A percentile compares a stretch with the other conserved stretches of the same genome.
Evolutionary conservation across 805 yeast species (phyloP).

Genomic region (Tetrapisispora nanseiensis): DNA sequence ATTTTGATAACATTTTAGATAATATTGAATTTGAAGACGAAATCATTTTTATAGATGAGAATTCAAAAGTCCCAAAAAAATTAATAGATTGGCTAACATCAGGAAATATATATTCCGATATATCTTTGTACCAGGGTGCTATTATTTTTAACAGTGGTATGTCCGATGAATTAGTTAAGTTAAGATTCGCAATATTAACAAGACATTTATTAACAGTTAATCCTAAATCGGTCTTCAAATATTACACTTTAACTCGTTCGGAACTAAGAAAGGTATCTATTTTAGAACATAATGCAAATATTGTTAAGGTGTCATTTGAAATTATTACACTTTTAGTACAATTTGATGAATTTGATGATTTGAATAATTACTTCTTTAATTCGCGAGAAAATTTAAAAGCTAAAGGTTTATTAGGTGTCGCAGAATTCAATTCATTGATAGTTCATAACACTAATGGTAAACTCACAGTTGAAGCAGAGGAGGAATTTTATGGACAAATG

Average conservation of each 20-base stretch:
- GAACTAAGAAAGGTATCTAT: constrained; percentile 28
- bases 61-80: constrained; percentile 31
- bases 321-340: constrained; percentile 24
- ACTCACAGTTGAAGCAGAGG: constrained; percentile 2
- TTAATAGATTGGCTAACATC: constrained; percentile 28
- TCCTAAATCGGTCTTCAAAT: constrained; percentile 27
- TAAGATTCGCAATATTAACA: constrained; percentile 28
- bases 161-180: constrained; percentile 30
- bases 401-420: constrained; percentile 14
- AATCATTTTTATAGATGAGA: constrained; percentile 25
- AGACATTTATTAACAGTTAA: constrained; percentile 25
- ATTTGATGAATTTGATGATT: constrained; percentile 23
- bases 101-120: constrained; percentile 23
- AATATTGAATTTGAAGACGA: constrained; percentile 31
- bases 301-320: constrained; percentile 29
- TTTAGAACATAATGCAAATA: constrained; percentile 23
- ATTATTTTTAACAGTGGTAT: constrained; percentile 25
- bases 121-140: constrained; percentile 30
- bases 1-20: constrained; percentile 27
- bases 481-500: background rate
- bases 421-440: constrained; percentile 3
- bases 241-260: constrained; percentile 25
- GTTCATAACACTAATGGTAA: constrained; percentile 6
- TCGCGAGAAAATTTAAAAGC: constrained; percentile 18
- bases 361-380: constrained; percentile 14